Conservation (phyloP, 306 rosid genomes). For the Aeschynomene evenia region DNA sequence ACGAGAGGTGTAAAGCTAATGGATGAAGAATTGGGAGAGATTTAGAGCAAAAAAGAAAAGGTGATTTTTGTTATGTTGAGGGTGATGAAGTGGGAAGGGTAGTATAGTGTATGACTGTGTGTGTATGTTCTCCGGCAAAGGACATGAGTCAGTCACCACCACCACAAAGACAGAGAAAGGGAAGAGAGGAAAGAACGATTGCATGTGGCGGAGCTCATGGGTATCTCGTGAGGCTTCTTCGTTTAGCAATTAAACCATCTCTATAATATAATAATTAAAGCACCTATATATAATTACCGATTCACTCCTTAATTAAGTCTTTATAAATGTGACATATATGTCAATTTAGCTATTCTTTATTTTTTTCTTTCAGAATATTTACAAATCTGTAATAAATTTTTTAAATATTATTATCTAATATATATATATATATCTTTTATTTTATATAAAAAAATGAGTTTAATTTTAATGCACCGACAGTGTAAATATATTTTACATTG, state of each 20-base stretch:
- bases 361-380: no score
- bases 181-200: constrained; percentile 1
- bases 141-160: constrained; percentile 24
- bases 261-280: no score
- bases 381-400: no score
- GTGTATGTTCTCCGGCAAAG: constrained; percentile 28
- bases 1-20: not conserved
- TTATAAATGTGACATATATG: no score
- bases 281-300: no score
- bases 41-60: not conserved
- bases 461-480: no score
- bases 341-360: no score
- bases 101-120: not conserved
- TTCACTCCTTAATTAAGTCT: no score
- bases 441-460: no score
- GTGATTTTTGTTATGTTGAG: not conserved
- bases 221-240: constrained; percentile 51
- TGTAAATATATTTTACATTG: no score
- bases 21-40: not conserved
- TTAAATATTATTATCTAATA: no score
- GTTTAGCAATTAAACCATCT: not conserved
- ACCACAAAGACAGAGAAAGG: constrained; percentile 26
- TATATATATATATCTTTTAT: no score
- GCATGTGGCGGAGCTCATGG: constrained; percentile 52
- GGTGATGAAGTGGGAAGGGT: not conserved